Base-by-base conservation (phyloP, 1,284 basidiomycete genomes). In the Coniferiporia sulphurascens region DNA sequence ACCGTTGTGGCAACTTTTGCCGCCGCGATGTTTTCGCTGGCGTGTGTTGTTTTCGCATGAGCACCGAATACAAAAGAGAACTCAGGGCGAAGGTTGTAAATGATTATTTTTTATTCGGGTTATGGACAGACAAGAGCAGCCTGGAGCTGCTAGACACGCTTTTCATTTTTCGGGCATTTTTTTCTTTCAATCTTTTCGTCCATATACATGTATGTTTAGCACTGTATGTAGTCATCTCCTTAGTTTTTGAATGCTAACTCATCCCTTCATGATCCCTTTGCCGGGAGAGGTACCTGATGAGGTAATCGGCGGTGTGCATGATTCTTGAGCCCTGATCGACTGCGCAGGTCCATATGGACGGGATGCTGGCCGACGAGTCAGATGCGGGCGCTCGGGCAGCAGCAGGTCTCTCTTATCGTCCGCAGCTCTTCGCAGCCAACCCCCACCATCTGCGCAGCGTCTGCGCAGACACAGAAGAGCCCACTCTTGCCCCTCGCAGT, bases 341-440 rank as follows among this genome's bases (percentile, higher is more conserved):
- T 58, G 56, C 56, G 56, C 38, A 52, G 35, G 44, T 38, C 51
- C 50, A 52, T 46, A 45, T 58, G 56, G 48, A 27, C 44, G 35
- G 35, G 48, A 48, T 27, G 36, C 55, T 8, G 12, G 4, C 43
- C 36, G 27, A 27, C 27, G 27, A 27, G 27, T 27, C 27, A 27
- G 27, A 27, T 5, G 27, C 27, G 27, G 27, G 21, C 12, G 43
- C 9, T 19, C 17, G 27, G 27, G 3, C 27, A 27, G 27, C 27
- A 27, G 27, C 27, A 27, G 27, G 27, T 27, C 27, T 27, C 27
- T 27, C 27, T 27, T 27, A 27, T 27, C 27, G 27, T 27, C 27
- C 27, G 27, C 27, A 27, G 27, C 27, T 27, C 27, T 27, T 27
- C 27, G 27, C 27, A 27, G 27, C 27, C 27, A 15, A 41, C 38